Conservation (phyloP, 140 eudicot genomes). For the Anethum foeniculum region DNA sequence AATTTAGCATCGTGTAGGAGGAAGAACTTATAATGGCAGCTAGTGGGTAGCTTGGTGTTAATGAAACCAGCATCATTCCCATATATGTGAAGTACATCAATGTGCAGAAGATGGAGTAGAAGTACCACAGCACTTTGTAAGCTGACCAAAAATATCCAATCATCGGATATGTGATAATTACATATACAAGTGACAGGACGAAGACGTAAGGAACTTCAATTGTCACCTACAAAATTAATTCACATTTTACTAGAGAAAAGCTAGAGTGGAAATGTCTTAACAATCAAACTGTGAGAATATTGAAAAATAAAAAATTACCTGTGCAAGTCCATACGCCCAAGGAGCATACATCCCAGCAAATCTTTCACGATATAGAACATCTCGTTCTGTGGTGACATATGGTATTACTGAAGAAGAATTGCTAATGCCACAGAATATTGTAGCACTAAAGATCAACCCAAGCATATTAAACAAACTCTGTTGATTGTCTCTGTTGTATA, state of each 20-base stretch:
- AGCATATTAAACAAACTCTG: slow-evolving; percentile 60
- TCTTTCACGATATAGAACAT: slow-evolving; percentile 68
- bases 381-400: slow-evolving; percentile 50
- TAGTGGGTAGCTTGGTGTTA: slow-evolving; percentile 64
- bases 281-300: background rate
- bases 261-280: background rate
- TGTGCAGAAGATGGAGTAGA: slow-evolving; percentile 57
- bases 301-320: slow-evolving; percentile 33
- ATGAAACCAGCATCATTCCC: slow-evolving; percentile 66
- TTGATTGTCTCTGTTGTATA: slow-evolving; percentile 43
- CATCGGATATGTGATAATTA: slow-evolving; percentile 72
- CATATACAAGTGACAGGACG: slow-evolving; percentile 37
- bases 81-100: slow-evolving; percentile 58
- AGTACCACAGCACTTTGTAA: slow-evolving; percentile 63
- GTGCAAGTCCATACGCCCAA: slow-evolving; percentile 77
- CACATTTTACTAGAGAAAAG: background rate
- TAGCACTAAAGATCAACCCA: slow-evolving; percentile 55
- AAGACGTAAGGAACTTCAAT: slow-evolving; percentile 68
- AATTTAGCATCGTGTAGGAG: slow-evolving; percentile 49
- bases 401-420: slow-evolving; percentile 48
- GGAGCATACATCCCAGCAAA: slow-evolving; percentile 83
- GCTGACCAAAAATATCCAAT: slow-evolving; percentile 65
- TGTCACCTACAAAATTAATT: slow-evolving; percentile 34
- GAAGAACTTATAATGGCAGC: slow-evolving; percentile 49
- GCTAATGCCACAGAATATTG: slow-evolving; percentile 59